A percentile compares a stretch with the other conserved stretches of the same genome.
Conservation (phyloP, 1,284 basidiomycete genomes). For the Neolentinus lepideus region DNA sequence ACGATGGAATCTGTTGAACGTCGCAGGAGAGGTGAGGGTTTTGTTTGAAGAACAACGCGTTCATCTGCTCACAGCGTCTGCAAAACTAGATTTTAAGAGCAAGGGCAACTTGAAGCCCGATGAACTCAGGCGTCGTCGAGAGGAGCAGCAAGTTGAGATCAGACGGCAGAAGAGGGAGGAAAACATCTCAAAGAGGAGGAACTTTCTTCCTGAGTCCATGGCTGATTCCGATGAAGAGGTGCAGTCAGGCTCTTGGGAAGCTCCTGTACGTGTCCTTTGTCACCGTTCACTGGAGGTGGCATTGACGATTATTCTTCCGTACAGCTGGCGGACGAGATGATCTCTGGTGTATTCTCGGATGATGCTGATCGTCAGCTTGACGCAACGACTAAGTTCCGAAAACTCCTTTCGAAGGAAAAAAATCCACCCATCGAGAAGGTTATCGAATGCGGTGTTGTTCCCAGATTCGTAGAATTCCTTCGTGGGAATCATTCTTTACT, state of each 20-base stretch:
- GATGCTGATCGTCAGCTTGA: constrained; percentile 90
- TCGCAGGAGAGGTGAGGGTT: constrained; percentile 51
- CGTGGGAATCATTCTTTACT: constrained; percentile 88
- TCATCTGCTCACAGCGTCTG: constrained; percentile 5
- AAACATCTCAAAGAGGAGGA: constrained; percentile 93
- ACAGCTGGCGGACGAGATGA: constrained; percentile 88
- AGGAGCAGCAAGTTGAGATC: constrained; percentile 97
- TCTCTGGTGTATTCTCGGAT: constrained; percentile 88
- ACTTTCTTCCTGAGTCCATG: constrained; percentile 71
- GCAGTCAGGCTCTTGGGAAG: constrained; percentile 64
- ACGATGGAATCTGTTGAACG: constrained; percentile 1
- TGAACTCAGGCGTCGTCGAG: constrained; percentile 86
- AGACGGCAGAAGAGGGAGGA: constrained; percentile 94
- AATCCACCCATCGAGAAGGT: constrained; percentile 99
- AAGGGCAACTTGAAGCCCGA: constrained; percentile 82
- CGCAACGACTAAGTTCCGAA: constrained; percentile 95
- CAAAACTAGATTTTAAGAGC: constrained; percentile 54
- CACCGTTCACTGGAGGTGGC: constrained; percentile 4
- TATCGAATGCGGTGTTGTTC: constrained; percentile 96
- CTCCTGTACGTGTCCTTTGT: constrained; percentile 47
- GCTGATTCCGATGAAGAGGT: constrained; percentile 86
- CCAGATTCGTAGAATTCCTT: constrained; percentile 96
- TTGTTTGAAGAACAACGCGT: neutral
- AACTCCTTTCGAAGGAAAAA: constrained; percentile 98
- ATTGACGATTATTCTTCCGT: constrained; percentile 8